Evolutionary conservation across 177 flowering plant species (phyloP), one percentile per base, ranked within the genome.

Genomic region (Vitis hybrid): DNA sequence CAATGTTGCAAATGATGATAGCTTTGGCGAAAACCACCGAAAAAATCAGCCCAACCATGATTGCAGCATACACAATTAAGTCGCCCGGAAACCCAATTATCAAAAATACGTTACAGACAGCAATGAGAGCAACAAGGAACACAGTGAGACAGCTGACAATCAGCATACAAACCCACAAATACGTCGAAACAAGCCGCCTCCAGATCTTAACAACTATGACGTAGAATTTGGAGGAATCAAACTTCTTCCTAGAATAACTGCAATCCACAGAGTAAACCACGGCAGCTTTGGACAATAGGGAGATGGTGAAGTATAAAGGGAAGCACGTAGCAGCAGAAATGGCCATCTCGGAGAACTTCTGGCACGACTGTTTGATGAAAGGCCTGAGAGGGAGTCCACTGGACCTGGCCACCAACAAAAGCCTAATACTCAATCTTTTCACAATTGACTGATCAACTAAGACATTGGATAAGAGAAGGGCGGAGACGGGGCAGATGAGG

Each of bases 231-330:
- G 80, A 66, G 2, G 65, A 9, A 73, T 82, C 84, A 56, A 86
- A 84, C 57, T 72, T 71, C 68, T 80, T 93, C 62, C 81, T 88
- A 5, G 92, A 80, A 51, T 93, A 95, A 68, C 88, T 85, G 72
- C 91, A 90, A 74, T 92, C 97, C 6, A 95, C 98, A 0, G 91
- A 75, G 78, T 91, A 84, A 64, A 86, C 93, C 30, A 95, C 83
- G 1, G 95, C 93, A 51, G 89, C 92, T 71, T 91, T 95, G 9
- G 98, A 86, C 50, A 92, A 53, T 60, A 95, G 74, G 17, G 83
- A 88, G 69, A 92, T 57, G 0, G 98, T 87, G 59, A 87, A 65
- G 65, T 71, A 92, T 71, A 95, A 70, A 57, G 98, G 98, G 79
- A 93, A 91, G 63, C 97, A 88, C 76, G 77, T 80, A 21, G 74